Conservation (phyloP, 495 filamentous ascomycete genomes). For the Penicillium arizonense region DNA sequence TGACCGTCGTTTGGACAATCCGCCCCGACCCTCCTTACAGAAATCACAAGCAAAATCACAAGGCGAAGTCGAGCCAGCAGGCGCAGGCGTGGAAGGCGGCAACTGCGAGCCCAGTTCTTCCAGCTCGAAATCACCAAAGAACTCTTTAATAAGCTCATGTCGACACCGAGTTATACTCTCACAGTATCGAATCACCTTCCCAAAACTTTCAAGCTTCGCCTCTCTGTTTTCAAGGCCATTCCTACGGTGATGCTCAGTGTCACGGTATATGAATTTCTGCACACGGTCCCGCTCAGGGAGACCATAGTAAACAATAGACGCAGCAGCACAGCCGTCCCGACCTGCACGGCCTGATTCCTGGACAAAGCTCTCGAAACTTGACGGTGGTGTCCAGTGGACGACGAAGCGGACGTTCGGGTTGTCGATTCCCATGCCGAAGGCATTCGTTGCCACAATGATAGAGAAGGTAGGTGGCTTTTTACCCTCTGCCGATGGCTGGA, state of each 20-base stretch:
- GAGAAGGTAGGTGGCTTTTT: conserved; percentile 58
- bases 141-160: conserved; percentile 72
- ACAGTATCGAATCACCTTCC: conserved; percentile 73
- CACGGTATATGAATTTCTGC: conserved; percentile 46
- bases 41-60: conserved; percentile 91
- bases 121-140: conserved; percentile 70
- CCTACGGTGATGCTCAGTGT: conserved; percentile 36
- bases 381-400: conserved; percentile 88
- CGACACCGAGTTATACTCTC: conserved; percentile 71
- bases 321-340: conserved; percentile 79
- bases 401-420: conserved; percentile 93
- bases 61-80: conserved; percentile 23
- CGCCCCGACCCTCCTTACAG: conserved; percentile 69
- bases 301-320: conserved; percentile 87
- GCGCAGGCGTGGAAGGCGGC: conserved; percentile 14
- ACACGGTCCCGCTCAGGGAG: conserved; percentile 78
- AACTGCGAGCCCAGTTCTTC: conserved; percentile 40
- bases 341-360: conserved; percentile 94
- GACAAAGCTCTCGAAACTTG: conserved; percentile 92
- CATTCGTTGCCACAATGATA: conserved; percentile 91
- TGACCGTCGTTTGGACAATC: conserved; percentile 60
- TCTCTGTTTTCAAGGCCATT: conserved; percentile 35
- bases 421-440: conserved; percentile 97
- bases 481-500: conserved; percentile 5
- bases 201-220: conserved; percentile 44